phyloP scores from a whole-genome alignment of 805 yeast genomes.

The Zygosaccharomyces bisporus region DNA sequence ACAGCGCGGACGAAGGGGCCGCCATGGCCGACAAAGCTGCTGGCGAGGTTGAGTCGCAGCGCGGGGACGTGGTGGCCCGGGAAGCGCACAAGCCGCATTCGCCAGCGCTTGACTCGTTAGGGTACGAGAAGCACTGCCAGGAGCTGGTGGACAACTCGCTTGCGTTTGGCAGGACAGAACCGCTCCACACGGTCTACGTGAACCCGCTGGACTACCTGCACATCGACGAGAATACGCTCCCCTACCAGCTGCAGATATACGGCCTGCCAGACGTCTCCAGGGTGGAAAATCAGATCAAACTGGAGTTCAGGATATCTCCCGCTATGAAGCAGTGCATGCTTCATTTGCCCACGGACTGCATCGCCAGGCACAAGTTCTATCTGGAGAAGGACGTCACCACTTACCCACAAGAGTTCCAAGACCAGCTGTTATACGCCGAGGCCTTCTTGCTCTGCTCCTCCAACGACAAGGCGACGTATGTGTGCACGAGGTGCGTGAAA shows the following conservation, averaged over 20 bases:
- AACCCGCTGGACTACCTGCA: constrained; percentile 31
- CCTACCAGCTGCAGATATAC: constrained; percentile 48
- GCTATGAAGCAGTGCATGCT: constrained; percentile 59
- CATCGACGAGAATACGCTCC: constrained; percentile 30
- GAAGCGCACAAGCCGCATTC: constrained; percentile 3
- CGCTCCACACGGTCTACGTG: constrained; percentile 19
- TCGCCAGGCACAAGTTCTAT: constrained; percentile 82
- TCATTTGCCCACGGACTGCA: constrained; percentile 82
- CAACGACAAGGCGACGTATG: constrained; percentile 53
- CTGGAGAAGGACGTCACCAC: constrained; percentile 42
- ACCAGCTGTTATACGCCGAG: constrained; percentile 64
- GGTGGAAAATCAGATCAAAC: constrained; percentile 92
- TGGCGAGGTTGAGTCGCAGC: not conserved
- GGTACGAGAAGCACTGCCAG: constrained; percentile 17
- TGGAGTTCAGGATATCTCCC: constrained; percentile 64
- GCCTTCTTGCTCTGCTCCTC: constrained; percentile 72
- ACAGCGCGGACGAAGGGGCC: constrained; percentile 3
- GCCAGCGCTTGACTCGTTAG: constrained; percentile 8
- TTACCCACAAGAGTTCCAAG: constrained; percentile 46
- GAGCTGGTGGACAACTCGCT: constrained; percentile 20
- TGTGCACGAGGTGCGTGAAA: constrained; percentile 84
- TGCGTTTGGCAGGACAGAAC: constrained; percentile 24
- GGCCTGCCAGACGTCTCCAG: constrained; percentile 79
- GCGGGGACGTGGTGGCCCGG: constrained; percentile 6
- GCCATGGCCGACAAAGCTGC: not conserved